phyloP scores from a whole-genome alignment of 257 asterid species.

The Mentha longifolia region DNA sequence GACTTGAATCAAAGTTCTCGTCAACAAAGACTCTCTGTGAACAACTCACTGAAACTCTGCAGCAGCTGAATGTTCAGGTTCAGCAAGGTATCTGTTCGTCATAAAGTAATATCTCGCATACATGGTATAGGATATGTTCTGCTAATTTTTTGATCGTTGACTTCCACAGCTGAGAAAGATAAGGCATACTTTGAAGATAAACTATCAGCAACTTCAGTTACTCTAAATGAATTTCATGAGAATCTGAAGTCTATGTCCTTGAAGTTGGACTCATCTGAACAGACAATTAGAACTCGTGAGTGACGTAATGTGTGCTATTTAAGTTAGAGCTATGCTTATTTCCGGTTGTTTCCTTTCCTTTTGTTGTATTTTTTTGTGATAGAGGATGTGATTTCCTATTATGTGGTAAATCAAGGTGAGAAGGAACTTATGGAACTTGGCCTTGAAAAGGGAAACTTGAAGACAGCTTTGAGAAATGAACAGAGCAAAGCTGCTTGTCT shows the following conservation, averaged over 20 bases:
- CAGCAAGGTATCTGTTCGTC: conserved; percentile 63
- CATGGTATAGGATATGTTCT: conserved; percentile 15
- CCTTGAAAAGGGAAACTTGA: conserved; percentile 59
- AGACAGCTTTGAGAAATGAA: conserved; percentile 61
- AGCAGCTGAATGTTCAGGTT: conserved; percentile 72
- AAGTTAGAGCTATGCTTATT: conserved; percentile 27
- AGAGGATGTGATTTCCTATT: conserved; percentile 30
- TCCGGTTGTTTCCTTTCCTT: conserved; percentile 10
- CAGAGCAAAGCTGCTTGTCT: conserved; percentile 51
- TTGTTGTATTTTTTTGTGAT: conserved; percentile 7
- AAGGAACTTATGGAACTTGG: conserved; percentile 73
- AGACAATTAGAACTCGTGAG: conserved; percentile 75
- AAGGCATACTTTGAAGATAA: conserved; percentile 72
- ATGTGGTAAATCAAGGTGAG: conserved; percentile 62
- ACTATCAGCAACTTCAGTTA: conserved; percentile 70
- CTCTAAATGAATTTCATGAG: conserved; percentile 71
- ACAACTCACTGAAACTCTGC: conserved; percentile 81
- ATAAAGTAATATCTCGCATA: conserved; percentile 17
- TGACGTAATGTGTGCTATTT: conserved; percentile 28
- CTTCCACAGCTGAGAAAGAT: conserved; percentile 82
- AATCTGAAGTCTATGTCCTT: conserved; percentile 63
- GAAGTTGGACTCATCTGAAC: conserved; percentile 75
- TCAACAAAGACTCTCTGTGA: conserved; percentile 78
- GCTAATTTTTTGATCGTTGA: conserved; percentile 36
- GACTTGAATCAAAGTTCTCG: conserved; percentile 84